These are phyloP conservation scores for Mortierella sp. DNA, from an alignment of 371 early-diverging fungal species.

Conservation along the genomic window DNA sequence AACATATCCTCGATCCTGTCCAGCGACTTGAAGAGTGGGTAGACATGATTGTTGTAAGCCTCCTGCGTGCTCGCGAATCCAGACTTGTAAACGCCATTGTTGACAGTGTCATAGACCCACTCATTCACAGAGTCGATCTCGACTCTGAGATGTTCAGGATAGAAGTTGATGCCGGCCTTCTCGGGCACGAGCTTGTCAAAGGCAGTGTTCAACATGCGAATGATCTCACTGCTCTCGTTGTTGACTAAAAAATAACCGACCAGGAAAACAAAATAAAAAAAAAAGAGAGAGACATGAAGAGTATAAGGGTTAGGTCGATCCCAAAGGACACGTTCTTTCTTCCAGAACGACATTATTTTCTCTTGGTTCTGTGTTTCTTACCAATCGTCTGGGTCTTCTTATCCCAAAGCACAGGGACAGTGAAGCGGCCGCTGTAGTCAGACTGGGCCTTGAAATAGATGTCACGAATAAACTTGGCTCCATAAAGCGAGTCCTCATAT, in stretches of 20 bases:
- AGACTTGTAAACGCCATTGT: constrained; percentile 88
- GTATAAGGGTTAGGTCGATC: too few relatives aligned
- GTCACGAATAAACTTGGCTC: constrained; percentile 80
- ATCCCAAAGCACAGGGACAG: constrained; percentile 93
- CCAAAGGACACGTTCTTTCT: too few relatives aligned
- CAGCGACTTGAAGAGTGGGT: constrained; percentile 80
- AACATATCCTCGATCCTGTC: constrained; percentile 89
- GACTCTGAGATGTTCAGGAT: constrained; percentile 77
- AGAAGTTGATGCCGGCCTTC: constrained; percentile 76
- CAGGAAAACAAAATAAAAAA: background rate
- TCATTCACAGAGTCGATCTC: constrained; percentile 90
- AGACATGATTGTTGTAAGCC: constrained; percentile 81
- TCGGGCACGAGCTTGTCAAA: constrained; percentile 81
- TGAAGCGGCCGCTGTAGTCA: constrained; percentile 72
- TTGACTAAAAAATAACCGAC: constrained; percentile 69
- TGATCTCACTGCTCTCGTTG: constrained; percentile 97
- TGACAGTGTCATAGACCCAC: constrained; percentile 90
- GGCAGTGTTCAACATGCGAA: constrained; percentile 91
- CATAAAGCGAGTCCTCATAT: constrained; percentile 81
- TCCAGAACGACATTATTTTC: too few relatives aligned
- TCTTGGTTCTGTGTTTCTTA: too few relatives aligned
- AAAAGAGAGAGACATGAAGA: background rate
- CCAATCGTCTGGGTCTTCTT: constrained; percentile 91
- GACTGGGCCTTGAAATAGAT: constrained; percentile 89
- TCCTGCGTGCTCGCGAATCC: constrained; percentile 94